A percentile compares a stretch with the other conserved stretches of the same genome.
Conservation (phyloP, 2,329 filamentous ascomycete genomes). For the Chrysoporthe cubensis region DNA sequence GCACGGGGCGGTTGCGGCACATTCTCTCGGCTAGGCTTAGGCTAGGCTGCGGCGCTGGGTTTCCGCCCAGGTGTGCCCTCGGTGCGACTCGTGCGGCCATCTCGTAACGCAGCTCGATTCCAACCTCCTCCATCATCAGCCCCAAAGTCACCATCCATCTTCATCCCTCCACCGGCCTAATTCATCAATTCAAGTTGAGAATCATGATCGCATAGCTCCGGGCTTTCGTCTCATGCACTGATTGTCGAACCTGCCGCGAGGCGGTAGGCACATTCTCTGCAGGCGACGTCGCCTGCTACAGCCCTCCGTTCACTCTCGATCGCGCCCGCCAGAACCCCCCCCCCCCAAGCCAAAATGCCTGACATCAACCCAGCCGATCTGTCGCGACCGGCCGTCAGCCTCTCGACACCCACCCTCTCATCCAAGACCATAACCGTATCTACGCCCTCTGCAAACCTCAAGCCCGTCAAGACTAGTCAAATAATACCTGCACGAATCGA, state of each 20-base stretch:
- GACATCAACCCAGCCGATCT: slow-evolving; percentile 73
- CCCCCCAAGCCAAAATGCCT: slow-evolving; percentile 53
- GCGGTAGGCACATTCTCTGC: slow-evolving; percentile 51
- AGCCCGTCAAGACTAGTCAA: slow-evolving; percentile 63
- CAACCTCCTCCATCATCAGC: slow-evolving; percentile 34
- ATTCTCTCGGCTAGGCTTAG: not conserved
- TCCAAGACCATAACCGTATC: slow-evolving; percentile 61
- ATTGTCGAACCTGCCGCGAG: slow-evolving; percentile 47
- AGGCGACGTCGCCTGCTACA: slow-evolving; percentile 46
- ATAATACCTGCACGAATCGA: slow-evolving; percentile 69
- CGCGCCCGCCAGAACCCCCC: slow-evolving; percentile 29
- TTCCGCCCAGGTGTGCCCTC: not conserved
- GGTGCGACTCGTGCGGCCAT: slow-evolving; percentile 2
- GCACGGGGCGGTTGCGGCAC: not conserved
- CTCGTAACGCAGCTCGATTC: slow-evolving; percentile 25
- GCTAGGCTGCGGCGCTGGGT: not conserved
- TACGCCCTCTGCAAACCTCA: slow-evolving; percentile 49
- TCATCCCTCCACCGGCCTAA: slow-evolving; percentile 45
- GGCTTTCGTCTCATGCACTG: slow-evolving; percentile 46
- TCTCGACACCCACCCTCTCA: slow-evolving; percentile 62
- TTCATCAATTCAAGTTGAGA: slow-evolving; percentile 48
- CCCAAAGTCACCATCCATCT: slow-evolving; percentile 45
- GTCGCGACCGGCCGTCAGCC: slow-evolving; percentile 62
- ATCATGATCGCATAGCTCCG: slow-evolving; percentile 47
- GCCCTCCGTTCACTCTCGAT: slow-evolving; percentile 23